These are phyloP conservation scores for Eucalyptus polyanthemos DNA, from an alignment of 345 rosid species.

Conservation along the genomic window DNA sequence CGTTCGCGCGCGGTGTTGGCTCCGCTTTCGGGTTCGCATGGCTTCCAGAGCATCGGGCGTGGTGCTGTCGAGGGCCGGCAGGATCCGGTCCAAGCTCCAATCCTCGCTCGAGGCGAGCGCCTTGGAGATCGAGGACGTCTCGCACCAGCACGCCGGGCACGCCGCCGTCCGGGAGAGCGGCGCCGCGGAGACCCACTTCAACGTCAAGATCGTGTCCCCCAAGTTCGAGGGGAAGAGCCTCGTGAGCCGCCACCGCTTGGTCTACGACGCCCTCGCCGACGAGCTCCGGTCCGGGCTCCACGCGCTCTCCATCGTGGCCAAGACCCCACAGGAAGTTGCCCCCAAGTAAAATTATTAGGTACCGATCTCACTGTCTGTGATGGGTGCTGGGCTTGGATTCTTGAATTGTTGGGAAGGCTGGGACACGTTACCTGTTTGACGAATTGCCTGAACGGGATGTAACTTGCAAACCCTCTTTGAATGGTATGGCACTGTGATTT, in stretches of 20 bases:
- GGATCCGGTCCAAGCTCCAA: slow-evolving; percentile 27
- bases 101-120: slow-evolving; percentile 16
- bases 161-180: slow-evolving; percentile 23
- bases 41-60: slow-evolving; percentile 15
- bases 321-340: slow-evolving; percentile 32
- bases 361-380: not conserved
- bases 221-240: slow-evolving; percentile 33
- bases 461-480: not conserved
- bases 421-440: not conserved
- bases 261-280: slow-evolving; percentile 35
- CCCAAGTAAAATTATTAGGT: not conserved
- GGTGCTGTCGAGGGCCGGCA: slow-evolving; percentile 18
- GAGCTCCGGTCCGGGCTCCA: slow-evolving; percentile 44
- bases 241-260: slow-evolving; percentile 45
- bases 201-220: slow-evolving; percentile 34
- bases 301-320: slow-evolving; percentile 52
- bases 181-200: slow-evolving; percentile 45
- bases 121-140: slow-evolving; percentile 60
- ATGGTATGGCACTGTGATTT: not conserved
- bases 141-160: slow-evolving; percentile 68
- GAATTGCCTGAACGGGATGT: not conserved
- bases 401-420: not conserved
- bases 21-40: not conserved
- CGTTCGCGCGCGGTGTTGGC: not conserved
- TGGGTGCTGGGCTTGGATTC: not conserved